These are phyloP conservation scores for Neurospora crassa DNA, from an alignment of 2,329 filamentous ascomycete genomes.

Conservation along the genomic window DNA sequence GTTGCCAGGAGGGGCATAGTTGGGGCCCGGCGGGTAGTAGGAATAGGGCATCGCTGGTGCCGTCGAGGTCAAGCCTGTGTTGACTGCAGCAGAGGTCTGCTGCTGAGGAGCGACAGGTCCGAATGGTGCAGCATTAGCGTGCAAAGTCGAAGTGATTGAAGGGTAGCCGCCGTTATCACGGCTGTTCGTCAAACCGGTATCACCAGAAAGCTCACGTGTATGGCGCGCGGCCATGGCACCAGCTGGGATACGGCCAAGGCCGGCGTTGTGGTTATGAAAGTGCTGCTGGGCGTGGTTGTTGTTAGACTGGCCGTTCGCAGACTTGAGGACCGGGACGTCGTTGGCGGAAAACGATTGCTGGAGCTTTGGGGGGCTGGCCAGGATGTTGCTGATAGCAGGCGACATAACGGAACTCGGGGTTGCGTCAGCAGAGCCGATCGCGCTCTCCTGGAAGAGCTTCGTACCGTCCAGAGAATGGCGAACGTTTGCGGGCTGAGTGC, in stretches of 20 bases:
- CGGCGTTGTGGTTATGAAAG: conserved; percentile 71
- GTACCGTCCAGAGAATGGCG: conserved; percentile 49
- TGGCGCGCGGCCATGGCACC: conserved; percentile 58
- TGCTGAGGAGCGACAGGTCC: conserved; percentile 48
- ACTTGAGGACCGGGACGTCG: conserved; percentile 81
- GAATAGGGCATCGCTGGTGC: conserved; percentile 17
- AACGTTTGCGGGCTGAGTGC: conserved; percentile 37
- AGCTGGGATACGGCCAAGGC: conserved; percentile 67
- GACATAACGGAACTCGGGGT: conserved; percentile 27
- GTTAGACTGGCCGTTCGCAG: conserved; percentile 42
- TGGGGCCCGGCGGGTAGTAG: conserved; percentile 20
- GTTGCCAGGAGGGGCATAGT: conserved; percentile 23
- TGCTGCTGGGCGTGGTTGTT: conserved; percentile 54
- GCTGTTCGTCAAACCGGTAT: conserved; percentile 29
- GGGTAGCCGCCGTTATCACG: conserved; percentile 44
- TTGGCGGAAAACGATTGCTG: conserved; percentile 85
- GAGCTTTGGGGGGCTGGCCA: conserved; percentile 61
- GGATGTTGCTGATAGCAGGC: conserved; percentile 39
- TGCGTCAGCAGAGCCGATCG: conserved; percentile 27
- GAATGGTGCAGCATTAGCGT: conserved; percentile 72
- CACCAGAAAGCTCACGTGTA: conserved; percentile 59
- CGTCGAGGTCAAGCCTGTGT: conserved; percentile 22
- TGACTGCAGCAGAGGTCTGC: conserved; percentile 20
- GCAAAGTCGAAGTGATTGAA: conserved; percentile 62
- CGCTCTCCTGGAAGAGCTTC: conserved; percentile 39